phyloP scores from a whole-genome alignment of 2,329 filamentous ascomycete genomes.

The Ceratocystis papillata region DNA sequence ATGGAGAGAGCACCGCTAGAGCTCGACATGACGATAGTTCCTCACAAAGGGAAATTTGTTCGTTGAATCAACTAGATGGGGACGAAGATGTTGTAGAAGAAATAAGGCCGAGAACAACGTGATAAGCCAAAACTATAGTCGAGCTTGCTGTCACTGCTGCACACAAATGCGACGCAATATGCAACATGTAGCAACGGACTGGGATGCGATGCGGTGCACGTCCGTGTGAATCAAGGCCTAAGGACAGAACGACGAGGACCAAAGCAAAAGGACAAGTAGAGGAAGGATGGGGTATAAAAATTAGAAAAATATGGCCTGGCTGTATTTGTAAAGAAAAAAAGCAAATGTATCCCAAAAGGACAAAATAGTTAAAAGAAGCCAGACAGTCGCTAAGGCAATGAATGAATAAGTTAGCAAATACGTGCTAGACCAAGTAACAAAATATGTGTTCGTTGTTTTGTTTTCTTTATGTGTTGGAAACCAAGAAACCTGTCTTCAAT shows the following conservation, averaged over 20 bases:
- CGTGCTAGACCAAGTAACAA: neutral
- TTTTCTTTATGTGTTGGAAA: neutral
- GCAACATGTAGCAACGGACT: neutral
- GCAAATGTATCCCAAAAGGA: neutral
- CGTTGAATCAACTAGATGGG: neutral
- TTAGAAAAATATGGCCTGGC: neutral
- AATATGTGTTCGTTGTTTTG: constrained; percentile 10
- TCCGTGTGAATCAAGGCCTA: neutral
- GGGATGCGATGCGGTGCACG: constrained; percentile 10
- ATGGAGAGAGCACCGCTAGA: constrained; percentile 34
- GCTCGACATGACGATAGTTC: constrained; percentile 32
- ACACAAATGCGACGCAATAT: constrained; percentile 9
- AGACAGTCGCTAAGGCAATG: constrained; percentile 6
- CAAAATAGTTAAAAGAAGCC: constrained; percentile 8
- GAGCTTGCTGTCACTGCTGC: neutral
- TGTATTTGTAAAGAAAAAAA: constrained; percentile 1
- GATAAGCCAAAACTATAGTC: neutral
- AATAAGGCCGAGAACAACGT: neutral
- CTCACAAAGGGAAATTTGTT: neutral
- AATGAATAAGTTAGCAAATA: neutral
- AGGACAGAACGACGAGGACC: neutral
- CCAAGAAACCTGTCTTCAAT: constrained; percentile 14
- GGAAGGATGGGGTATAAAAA: neutral
- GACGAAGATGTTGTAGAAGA: neutral
- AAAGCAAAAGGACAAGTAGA: constrained; percentile 4